These are phyloP conservation scores for Hypoxylon rickii DNA, from an alignment of 495 filamentous ascomycete genomes.

Conservation along the genomic window DNA sequence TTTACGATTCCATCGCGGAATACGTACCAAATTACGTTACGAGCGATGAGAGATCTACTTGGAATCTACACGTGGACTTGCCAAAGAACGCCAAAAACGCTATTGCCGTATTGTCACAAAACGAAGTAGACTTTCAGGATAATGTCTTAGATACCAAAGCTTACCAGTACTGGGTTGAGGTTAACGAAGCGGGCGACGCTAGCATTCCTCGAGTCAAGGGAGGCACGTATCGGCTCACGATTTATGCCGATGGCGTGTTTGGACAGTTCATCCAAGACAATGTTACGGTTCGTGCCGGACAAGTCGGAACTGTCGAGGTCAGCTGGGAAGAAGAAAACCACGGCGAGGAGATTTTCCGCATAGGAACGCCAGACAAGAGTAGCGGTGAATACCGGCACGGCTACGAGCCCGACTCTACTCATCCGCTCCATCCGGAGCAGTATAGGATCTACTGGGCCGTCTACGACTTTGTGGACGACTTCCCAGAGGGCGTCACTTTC, in stretches of 20 bases:
- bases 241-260: conserved; percentile 62
- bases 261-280: conserved; percentile 55
- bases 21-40: conserved; percentile 58
- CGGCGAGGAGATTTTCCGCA: conserved; percentile 57
- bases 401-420: conserved; percentile 43
- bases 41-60: conserved; percentile 47
- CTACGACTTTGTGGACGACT: conserved; percentile 58
- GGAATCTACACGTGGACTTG: conserved; percentile 50
- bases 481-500: conserved; percentile 56
- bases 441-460: conserved; percentile 59
- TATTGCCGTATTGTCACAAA: conserved; percentile 57
- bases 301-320: conserved; percentile 37
- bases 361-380: conserved; percentile 60
- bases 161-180: conserved; percentile 63
- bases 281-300: conserved; percentile 44
- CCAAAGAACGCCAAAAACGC: conserved; percentile 50
- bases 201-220: conserved; percentile 53
- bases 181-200: conserved; percentile 51
- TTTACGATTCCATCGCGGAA: conserved; percentile 61
- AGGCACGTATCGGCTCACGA: conserved; percentile 59
- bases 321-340: conserved; percentile 56
- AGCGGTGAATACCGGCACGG: conserved; percentile 60
- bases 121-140: conserved; percentile 60
- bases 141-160: conserved; percentile 54
- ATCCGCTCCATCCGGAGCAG: conserved; percentile 53